Base-by-base conservation (phyloP, 345 rosid species). In the Raphanus raphanistrum region DNA sequence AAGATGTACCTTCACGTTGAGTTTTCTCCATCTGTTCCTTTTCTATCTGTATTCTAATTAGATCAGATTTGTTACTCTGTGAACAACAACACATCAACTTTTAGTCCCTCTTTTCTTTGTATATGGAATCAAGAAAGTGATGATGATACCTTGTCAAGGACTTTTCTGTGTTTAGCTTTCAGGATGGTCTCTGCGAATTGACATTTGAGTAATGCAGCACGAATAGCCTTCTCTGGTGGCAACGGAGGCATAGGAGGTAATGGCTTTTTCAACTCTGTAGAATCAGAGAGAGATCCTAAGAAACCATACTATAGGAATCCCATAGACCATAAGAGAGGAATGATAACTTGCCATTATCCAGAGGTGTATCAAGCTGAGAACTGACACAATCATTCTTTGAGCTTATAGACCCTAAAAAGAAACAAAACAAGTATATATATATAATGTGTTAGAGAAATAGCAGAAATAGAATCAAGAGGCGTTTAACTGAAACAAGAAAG, bases 121-220 rank as follows among this genome's bases (percentile, higher is more conserved):
- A 72, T 25, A 0, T 58, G 26, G 55, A 50, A 58, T 66, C 73
- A 71, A 9, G 64, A 50, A 12, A 54, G 79, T 50, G 35, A 58
- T 48, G 82, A 66, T 88, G 83, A 69, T 89, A 88, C 98, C 31
- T 89, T 82, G 71, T 83, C 87, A 52, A 85, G 88, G 25, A 85
- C 82, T 33, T 90, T 86, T 89, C 80, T 88, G 70, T 86, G 90
- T 67, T 86, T 84, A 7, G 97, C 93, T 87, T 83, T 90, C 61
- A 87, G 58, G 41, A 94, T 92, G 28, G 92, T 87, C 43, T 77
- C 89, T 13, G 96, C 98, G 76, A 90, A 94, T 35, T 95, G 93
- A 21, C 72, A 82, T 81, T 84, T 94, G 26, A 94, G 72, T 48
- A 85, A 86, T 54, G 93, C 98, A 82, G 91, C 96, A 33, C 97